Evolutionary conservation across 106 monocot genomes (phyloP), one percentile per base, ranked within the genome.

Genomic region (Allium fistulosum): DNA sequence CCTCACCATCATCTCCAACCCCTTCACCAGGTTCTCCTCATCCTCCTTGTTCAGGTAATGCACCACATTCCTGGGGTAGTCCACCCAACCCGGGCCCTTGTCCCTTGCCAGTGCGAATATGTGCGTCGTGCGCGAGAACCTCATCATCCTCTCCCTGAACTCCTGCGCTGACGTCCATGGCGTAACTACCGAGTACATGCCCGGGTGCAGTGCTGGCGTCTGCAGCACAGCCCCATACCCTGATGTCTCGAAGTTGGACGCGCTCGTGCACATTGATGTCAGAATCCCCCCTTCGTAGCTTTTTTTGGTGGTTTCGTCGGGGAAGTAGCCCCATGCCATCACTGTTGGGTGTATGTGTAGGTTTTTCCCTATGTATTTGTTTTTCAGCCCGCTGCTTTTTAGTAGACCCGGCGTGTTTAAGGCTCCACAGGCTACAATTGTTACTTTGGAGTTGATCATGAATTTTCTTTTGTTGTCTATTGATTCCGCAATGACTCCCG

Each of bases 231-330:
- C 84, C 11, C 57, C 65, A 58, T n/a, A 65, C 11, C 45, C 57
- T 8, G 18, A 52, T 15, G 61, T 46, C 7, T 59, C 8, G 14
- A 58, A 26, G 49, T 46, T 46, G 1, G 58, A 65, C 51, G 52
- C 59, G 9, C 73, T 70, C 49, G 69, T 80, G 69, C 76, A 73
- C 62, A 91, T 51, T 11, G 94, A 74, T 2, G 94, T 95, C 52
- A 95, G 77, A 49, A 95, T 85, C 51, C 94, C 91, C 5, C 94
- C 88, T 28, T 95, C 79, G 79, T 76, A 91, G 47, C 65, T 70
- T 47, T 69, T 85, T 26, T 71, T 69, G 7, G 51, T 10, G 45
- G 13, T 14, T 59, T 51, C 9, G 47, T 37, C 18, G 16, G 85
- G 82, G 72, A 90, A 90, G 59, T 76, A 75, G 0, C 90, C 90